Evolutionary conservation across 2,329 filamentous ascomycete species (phyloP), one percentile per base, ranked within the genome.

Genomic region (Pleoardoris graminearum): DNA sequence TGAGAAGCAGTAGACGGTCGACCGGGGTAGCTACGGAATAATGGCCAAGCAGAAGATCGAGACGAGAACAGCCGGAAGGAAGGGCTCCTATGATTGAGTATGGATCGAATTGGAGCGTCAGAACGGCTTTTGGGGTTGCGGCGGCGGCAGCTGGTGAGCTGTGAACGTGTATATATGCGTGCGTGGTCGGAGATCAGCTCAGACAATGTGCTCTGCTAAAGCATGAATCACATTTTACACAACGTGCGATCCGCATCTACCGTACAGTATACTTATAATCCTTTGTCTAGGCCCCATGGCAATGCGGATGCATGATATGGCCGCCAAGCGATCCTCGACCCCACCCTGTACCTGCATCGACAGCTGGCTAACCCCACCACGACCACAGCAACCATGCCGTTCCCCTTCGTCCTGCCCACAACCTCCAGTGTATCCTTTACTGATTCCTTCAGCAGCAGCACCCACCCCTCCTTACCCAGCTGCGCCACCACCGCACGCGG

Each of bases 401-500:
- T 90, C 70, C 88, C 89, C 11, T 97, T 96, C 68, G 77, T 84
- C 10, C 84, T 97, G 27, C 92, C 94, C 1, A 97, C 93, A 0
- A 97, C 93, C 4, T 96, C 91, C 29, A 84, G 88, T 48, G 87
- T 96, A 68, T 87, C 89, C 47, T 93, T 96, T 70, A 88, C 89
- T 19, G 80, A 87, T 32, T 88, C 81, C 73, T 87, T 96, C 74
- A 82, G 77, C 63, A 93, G 89, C 66, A 84, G 86, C 59, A 91
- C 90, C 2, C 93, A 97, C 74, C 93, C 94, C 3, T 96, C 93
- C 0, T 81, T 99, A 36, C 90, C 91, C 21, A 83, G 93, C 63
- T 83, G 84, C 49, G 87, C 91, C 19, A 92, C 91, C 60, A 93
- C 90, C 7, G 85, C 90, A 67, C 90, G 94, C 54, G 89, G 89